Base-by-base conservation (phyloP, 2,329 filamentous ascomycete genomes). In the Akanthomyces lecanii region DNA sequence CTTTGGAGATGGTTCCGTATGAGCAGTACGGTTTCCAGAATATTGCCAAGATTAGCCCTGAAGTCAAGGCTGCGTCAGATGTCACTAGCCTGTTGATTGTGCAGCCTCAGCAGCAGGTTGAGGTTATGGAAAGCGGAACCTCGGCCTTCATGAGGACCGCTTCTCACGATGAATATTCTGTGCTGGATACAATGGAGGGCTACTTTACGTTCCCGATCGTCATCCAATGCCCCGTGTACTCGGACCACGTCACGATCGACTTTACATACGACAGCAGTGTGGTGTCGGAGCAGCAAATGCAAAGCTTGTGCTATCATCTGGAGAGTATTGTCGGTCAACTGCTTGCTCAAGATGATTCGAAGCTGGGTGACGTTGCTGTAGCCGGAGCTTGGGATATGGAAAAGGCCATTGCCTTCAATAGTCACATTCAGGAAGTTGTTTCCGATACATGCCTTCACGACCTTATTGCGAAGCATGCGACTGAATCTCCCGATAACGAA, bases 1-100 rank as follows among this genome's bases (percentile, higher is more conserved):
- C 58, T 5, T n/a, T 51, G n/a, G 53, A 62, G 5, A 67, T 69
- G 63, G 62, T 68, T 3, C 51, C 61, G 0, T 66, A 59, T 50
- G 64, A 69, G 54, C 66, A 69, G 16, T 63, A 45, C 11, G 69
- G 69, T 14, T 65, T 71, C 33, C 69, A 68, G 50, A 64, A 67
- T 23, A 65, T 69, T 40, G 47, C 55, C 18, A 63, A 62, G 45
- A 40, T 66, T n/a, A 65, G 52, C 59, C 25, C 58, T 12, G 62
- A 33, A 16, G 57, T 62, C 16, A 57, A 57, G 33, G 45, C 36
- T 25, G 66, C 65, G 30, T 66, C 45, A 10, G 62, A 55, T 18
- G 48, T 53, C 18, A 61, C 51, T 11, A 54, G 59, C 38, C 25
- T 59, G n/a, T n/a, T 54, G n/a, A 50, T 59, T 42, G 47, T 59